These are phyloP conservation scores for Talaromyces albobiverticillius DNA, from an alignment of 2,329 filamentous ascomycete genomes.

Conservation along the genomic window DNA sequence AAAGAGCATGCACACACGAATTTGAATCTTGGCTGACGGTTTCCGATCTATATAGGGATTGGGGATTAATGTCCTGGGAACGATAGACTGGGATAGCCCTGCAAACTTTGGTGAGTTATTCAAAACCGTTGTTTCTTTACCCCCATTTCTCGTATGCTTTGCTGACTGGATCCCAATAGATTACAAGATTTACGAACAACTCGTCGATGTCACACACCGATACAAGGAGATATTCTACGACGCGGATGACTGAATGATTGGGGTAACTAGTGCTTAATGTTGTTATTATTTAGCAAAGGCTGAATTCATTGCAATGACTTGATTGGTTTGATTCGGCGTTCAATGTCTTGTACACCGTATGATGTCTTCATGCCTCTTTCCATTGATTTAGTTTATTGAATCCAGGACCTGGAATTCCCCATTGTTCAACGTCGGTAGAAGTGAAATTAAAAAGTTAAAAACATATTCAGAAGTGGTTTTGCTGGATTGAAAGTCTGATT, in stretches of 20 bases:
- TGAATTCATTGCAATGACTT: not conserved
- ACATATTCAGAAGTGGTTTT: not conserved
- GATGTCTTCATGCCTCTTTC: no score
- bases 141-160: not conserved
- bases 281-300: not conserved
- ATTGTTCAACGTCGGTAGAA: no score
- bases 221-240: slow-evolving; percentile 79
- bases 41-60: slow-evolving; percentile 34
- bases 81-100: slow-evolving; percentile 42
- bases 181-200: slow-evolving; percentile 69
- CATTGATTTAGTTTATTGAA: no score
- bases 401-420: not conserved
- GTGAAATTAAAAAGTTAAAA: not conserved
- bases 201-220: slow-evolving; percentile 82
- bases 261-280: not conserved
- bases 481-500: not conserved
- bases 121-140: slow-evolving; percentile 4
- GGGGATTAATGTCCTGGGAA: slow-evolving; percentile 40
- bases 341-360: no score
- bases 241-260: slow-evolving; percentile 20
- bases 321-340: not conserved
- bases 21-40: no score
- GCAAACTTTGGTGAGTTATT: slow-evolving; percentile 35
- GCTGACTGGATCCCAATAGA: slow-evolving; percentile 51
- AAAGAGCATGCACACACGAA: no score